Percentiles rank a stretch among this genome's conserved stretches.
Conservation (phyloP, 1,139 yeast species). For the Diutina pseudorugosa region DNA sequence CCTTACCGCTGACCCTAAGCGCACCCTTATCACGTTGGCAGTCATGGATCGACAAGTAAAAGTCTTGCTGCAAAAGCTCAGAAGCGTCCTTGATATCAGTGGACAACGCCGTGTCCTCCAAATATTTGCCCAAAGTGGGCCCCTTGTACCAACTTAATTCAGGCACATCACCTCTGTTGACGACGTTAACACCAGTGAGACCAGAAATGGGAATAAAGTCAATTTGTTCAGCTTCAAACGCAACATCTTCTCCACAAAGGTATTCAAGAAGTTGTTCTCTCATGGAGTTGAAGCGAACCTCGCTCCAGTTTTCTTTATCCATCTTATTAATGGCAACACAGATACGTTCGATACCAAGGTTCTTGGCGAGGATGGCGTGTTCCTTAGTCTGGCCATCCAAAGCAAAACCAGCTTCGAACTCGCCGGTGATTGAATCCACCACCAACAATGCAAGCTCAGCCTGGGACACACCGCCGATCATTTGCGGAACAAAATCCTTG, state of each 20-base stretch:
- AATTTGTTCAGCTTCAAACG: slow-evolving; percentile 39
- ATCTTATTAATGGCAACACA: slow-evolving; percentile 81
- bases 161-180: slow-evolving; percentile 21
- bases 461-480: slow-evolving; percentile 39
- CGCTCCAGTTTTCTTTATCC: slow-evolving; percentile 66
- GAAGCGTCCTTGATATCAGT: slow-evolving; percentile 5
- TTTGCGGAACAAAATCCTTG: slow-evolving; percentile 40
- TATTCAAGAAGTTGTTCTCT: slow-evolving; percentile 44
- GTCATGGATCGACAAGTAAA: slow-evolving; percentile 41
- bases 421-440: slow-evolving; percentile 70
- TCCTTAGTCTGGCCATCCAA: slow-evolving; percentile 92
- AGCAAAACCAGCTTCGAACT: slow-evolving; percentile 81
- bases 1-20: slow-evolving; percentile 55
- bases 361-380: slow-evolving; percentile 74
- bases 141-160: slow-evolving; percentile 52
- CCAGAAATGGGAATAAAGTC: slow-evolving; percentile 81
- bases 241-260: slow-evolving; percentile 43
- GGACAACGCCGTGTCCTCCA: slow-evolving; percentile 23
- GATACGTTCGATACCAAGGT: slow-evolving; percentile 66
- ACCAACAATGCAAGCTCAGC: slow-evolving; percentile 66
- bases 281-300: slow-evolving; percentile 54
- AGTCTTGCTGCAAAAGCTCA: slow-evolving; percentile 21
- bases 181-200: slow-evolving; percentile 70
- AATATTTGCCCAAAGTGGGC: slow-evolving; percentile 46
- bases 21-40: slow-evolving; percentile 23